A percentile compares a stretch with the other conserved stretches of the same genome.
These are phyloP conservation scores for Alternaria conjuncta DNA, from an alignment of 2,329 filamentous ascomycete species.

Conservation along the genomic window DNA sequence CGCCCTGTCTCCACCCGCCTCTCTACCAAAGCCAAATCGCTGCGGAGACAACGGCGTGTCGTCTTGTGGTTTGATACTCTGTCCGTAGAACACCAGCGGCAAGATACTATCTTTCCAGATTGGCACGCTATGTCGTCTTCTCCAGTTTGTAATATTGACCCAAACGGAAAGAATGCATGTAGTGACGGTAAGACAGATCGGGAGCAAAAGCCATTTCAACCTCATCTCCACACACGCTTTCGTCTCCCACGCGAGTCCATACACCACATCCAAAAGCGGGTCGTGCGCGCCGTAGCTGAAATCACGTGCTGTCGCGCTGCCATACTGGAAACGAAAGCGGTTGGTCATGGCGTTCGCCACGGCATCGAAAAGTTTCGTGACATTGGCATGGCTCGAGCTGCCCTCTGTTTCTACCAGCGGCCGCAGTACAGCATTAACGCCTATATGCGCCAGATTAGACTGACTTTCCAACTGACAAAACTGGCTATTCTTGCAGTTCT, in stretches of 20 bases:
- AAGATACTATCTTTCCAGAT: not conserved
- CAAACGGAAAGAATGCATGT: not conserved
- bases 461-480: not conserved
- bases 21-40: not conserved
- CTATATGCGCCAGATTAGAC: not conserved
- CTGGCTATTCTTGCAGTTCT: not conserved
- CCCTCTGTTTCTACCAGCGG: not conserved
- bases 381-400: not conserved
- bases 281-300: not conserved
- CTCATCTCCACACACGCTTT: not conserved
- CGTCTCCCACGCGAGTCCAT: not conserved
- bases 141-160: not conserved
- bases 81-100: not conserved
- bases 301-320: not conserved
- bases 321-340: not conserved
- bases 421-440: not conserved
- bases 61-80: not conserved
- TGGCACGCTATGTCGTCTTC: not conserved
- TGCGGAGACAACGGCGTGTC: not conserved
- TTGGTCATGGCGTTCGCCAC: not conserved
- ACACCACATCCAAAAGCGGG: not conserved
- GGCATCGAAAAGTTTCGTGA: not conserved
- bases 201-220: not conserved
- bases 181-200: not conserved
- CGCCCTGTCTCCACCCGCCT: not conserved